These are phyloP conservation scores for Paraconiothyrium brasiliense DNA, from an alignment of 2,329 filamentous ascomycete genomes.

Conservation along the genomic window DNA sequence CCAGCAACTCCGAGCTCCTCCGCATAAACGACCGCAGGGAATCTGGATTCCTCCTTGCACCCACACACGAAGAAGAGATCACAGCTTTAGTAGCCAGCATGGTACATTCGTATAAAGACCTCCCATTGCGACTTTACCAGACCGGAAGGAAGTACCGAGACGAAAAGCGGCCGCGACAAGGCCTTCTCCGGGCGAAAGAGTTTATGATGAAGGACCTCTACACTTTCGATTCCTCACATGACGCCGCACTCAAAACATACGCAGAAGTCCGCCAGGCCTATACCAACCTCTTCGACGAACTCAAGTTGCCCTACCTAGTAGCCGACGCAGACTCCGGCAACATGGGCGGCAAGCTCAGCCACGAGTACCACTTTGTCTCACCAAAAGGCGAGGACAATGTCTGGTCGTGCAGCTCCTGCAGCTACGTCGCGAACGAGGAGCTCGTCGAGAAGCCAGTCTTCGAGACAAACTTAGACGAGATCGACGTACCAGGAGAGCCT, in stretches of 20 bases:
- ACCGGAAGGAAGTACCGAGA: slow-evolving; percentile 95
- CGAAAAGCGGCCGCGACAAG: slow-evolving; percentile 87
- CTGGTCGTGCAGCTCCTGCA: slow-evolving; percentile 76
- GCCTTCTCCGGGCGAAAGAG: slow-evolving; percentile 85
- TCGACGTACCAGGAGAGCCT: neutral
- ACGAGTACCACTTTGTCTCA: slow-evolving; percentile 90
- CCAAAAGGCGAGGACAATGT: slow-evolving; percentile 85
- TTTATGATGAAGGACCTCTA: slow-evolving; percentile 99
- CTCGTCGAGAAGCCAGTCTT: slow-evolving; percentile 64
- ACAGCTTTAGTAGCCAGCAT: slow-evolving; percentile 79
- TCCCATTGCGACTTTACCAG: slow-evolving; percentile 90
- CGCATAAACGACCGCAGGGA: slow-evolving; percentile 81
- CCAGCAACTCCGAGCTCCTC: slow-evolving; percentile 83
- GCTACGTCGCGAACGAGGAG: slow-evolving; percentile 87
- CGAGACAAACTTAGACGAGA: slow-evolving; percentile 15
- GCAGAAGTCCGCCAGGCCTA: slow-evolving; percentile 78
- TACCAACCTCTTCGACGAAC: slow-evolving; percentile 77
- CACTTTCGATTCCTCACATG: slow-evolving; percentile 79
- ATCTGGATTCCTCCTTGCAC: slow-evolving; percentile 78
- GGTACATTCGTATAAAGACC: slow-evolving; percentile 82
- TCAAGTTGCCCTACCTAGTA: slow-evolving; percentile 84
- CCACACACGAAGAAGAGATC: slow-evolving; percentile 97
- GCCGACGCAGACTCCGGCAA: slow-evolving; percentile 94
- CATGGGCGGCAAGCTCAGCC: slow-evolving; percentile 91
- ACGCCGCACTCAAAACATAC: slow-evolving; percentile 83